Evolutionary conservation across 768 basidiomycete species (phyloP).

Genomic region (Leccinum variicolor): DNA sequence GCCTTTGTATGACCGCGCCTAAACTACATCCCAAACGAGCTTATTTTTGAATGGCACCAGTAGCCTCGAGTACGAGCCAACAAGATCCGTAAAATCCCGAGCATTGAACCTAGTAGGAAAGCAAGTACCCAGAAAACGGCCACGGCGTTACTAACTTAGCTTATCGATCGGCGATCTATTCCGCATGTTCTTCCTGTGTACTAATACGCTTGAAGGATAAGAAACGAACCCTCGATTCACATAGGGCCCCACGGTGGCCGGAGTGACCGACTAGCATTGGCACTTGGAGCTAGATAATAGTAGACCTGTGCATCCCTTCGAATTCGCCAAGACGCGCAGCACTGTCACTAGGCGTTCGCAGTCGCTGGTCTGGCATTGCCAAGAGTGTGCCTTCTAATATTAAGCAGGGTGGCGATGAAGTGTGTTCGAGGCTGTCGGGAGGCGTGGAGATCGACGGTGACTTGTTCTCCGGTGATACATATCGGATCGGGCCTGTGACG

Average conservation of each 20-base stretch:
- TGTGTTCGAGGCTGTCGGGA: too few species aligned
- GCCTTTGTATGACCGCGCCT: constrained; percentile 1
- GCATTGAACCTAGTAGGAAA: background rate
- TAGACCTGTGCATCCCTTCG: background rate
- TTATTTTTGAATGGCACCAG: background rate
- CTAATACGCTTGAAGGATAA: background rate
- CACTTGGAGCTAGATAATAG: background rate
- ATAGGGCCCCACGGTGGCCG: background rate
- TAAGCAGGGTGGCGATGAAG: background rate
- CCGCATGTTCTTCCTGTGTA: background rate
- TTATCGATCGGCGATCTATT: background rate
- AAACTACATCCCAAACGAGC: constrained; percentile 1
- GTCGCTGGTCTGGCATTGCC: background rate
- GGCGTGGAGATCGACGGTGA: too few species aligned
- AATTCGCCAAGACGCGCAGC: background rate
- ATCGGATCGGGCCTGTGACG: too few species aligned
- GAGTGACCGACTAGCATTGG: background rate
- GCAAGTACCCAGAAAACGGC: background rate
- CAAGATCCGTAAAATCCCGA: background rate
- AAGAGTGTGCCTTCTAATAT: background rate
- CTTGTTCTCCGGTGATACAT: too few species aligned
- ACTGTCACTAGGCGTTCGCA: background rate
- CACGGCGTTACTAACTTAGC: background rate
- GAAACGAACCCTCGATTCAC: background rate
- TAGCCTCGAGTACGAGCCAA: background rate